phyloP scores from a whole-genome alignment of 495 filamentous ascomycete species.

The Neurospora intermedia region DNA sequence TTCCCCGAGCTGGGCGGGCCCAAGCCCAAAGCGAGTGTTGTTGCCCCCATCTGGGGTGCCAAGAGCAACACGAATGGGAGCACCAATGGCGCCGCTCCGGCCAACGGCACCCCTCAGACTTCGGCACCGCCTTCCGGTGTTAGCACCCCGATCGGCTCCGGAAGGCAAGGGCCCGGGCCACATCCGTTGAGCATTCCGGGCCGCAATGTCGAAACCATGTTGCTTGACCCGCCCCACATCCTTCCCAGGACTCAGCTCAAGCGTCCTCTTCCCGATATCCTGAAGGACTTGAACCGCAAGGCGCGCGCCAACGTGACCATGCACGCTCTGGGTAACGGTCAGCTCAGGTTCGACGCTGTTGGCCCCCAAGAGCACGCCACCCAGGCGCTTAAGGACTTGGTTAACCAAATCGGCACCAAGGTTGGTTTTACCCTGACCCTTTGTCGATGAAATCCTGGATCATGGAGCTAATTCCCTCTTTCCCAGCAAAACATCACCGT shows the following conservation, averaged over 20 bases:
- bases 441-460: neutral
- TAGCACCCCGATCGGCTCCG: conserved; percentile 41
- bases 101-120: conserved; percentile 40
- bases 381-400: conserved; percentile 76
- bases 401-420: conserved; percentile 74
- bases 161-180: conserved; percentile 40
- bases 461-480: neutral
- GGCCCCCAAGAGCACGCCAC: conserved; percentile 68
- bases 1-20: conserved; percentile 81
- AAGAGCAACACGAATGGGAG: conserved; percentile 41
- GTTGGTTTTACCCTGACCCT: conserved; percentile 32
- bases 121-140: conserved; percentile 49
- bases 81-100: conserved; percentile 46
- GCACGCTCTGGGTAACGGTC: conserved; percentile 52
- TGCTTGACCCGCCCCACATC: conserved; percentile 60
- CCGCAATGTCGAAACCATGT: conserved; percentile 63
- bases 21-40: conserved; percentile 46
- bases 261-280: conserved; percentile 67
- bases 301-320: conserved; percentile 79
- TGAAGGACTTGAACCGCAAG: conserved; percentile 77
- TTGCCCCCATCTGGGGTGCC: conserved; percentile 50
- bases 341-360: conserved; percentile 66
- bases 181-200: conserved; percentile 61
- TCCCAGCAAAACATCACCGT: conserved; percentile 59
- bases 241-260: conserved; percentile 65